A percentile compares a stretch with the other conserved stretches of the same genome.
phyloP scores from a whole-genome alignment of 2,329 filamentous ascomycete genomes.

The Hirsutella minnesotensis region DNA sequence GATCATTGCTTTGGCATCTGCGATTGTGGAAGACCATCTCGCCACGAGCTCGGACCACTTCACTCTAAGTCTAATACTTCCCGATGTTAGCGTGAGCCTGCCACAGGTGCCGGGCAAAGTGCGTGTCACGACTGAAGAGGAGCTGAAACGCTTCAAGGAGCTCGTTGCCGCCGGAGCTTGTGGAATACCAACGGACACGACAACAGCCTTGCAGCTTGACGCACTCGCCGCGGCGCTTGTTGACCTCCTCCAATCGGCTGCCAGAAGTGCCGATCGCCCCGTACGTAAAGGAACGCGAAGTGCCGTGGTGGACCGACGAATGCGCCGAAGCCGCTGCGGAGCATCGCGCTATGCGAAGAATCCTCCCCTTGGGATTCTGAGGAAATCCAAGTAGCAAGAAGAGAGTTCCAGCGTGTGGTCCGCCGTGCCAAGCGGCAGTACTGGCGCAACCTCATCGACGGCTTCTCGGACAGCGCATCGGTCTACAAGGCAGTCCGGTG shows the following conservation, averaged over 20 bases:
- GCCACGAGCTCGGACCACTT: constrained; percentile 10
- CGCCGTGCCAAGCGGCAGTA: constrained; percentile 6
- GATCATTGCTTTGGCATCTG: constrained; percentile 6
- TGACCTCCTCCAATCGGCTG: constrained; percentile 4
- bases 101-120: constrained; percentile 4
- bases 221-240: constrained; percentile 4
- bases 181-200: constrained; percentile 1
- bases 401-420: constrained; percentile 5
- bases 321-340: constrained; percentile 5
- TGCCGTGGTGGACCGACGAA: constrained; percentile 8
- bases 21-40: constrained; percentile 8
- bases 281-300: constrained; percentile 4
- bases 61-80: constrained; percentile 6
- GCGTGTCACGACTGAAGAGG: constrained; percentile 7
- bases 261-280: constrained; percentile 2
- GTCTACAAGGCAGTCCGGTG: constrained; percentile 6
- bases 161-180: constrained; percentile 5
- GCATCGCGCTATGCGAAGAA: constrained; percentile 6
- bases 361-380: constrained; percentile 6
- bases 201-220: constrained; percentile 4
- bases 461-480: constrained; percentile 4
- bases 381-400: constrained; percentile 5
- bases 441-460: constrained; percentile 7
- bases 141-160: constrained; percentile 6
- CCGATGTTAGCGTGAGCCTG: constrained; percentile 1